Percentiles rank a stretch among this genome's conserved stretches.
phyloP scores from a whole-genome alignment of 1,139 yeast genomes.

The Suhomyces bokatorum region DNA sequence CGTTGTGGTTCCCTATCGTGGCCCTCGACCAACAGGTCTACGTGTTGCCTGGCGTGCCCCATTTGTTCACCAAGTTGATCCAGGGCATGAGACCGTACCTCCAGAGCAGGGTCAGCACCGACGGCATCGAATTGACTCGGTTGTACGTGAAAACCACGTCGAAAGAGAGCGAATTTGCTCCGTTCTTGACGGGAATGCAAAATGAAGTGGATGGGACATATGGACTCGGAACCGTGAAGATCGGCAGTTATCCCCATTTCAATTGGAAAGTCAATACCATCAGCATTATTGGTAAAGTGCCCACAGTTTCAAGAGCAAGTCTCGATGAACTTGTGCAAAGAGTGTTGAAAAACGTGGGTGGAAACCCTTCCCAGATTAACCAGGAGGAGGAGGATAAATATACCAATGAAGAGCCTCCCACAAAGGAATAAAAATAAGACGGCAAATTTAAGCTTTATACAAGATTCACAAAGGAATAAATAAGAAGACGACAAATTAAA shows the following conservation, averaged over 20 bases:
- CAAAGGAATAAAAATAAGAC: background rate
- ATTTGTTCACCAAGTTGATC: slow-evolving; percentile 59
- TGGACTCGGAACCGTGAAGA: slow-evolving; percentile 48
- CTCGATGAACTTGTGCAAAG: slow-evolving; percentile 49
- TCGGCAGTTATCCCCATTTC: slow-evolving; percentile 85
- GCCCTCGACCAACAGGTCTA: slow-evolving; percentile 61
- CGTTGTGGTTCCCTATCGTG: slow-evolving; percentile 83
- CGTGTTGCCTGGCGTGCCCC: slow-evolving; percentile 83
- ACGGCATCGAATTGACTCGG: slow-evolving; percentile 38
- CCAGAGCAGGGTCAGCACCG: slow-evolving; percentile 25
- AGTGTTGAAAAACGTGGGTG: slow-evolving; percentile 43
- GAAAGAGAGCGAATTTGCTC: slow-evolving; percentile 70
- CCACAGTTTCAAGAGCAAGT: slow-evolving; percentile 21
- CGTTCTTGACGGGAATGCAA: slow-evolving; percentile 57
- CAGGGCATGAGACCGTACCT: slow-evolving; percentile 28
- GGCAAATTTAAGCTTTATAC: no score
- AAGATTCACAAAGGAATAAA: no score
- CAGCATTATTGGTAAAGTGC: slow-evolving; percentile 61
- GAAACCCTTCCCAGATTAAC: slow-evolving; percentile 55
- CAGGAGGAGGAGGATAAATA: slow-evolving; percentile 52
- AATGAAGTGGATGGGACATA: slow-evolving; percentile 37
- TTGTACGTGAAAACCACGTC: slow-evolving; percentile 61
- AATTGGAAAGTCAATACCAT: slow-evolving; percentile 63
- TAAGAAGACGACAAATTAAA: no score
- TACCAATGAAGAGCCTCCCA: slow-evolving; percentile 13